A percentile compares a stretch with the other conserved stretches of the same genome.
These are phyloP conservation scores for Backusella westeae DNA, from an alignment of 192 early-diverging fungal genomes.

Conservation along the genomic window DNA sequence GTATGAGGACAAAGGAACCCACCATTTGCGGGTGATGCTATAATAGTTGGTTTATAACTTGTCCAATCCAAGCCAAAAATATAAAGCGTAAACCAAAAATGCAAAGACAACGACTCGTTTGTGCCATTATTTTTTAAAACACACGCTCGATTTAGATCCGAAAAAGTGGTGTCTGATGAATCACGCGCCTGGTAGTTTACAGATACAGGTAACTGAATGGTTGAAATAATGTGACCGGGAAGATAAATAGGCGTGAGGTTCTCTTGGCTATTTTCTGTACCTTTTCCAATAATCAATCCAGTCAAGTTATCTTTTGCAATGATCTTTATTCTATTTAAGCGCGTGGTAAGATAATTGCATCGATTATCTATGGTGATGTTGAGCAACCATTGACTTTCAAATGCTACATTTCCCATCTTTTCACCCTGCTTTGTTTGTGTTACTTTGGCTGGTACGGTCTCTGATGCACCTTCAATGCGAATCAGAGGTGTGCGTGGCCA, in stretches of 20 bases:
- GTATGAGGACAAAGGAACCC: conserved; percentile 29
- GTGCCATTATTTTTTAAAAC: not conserved
- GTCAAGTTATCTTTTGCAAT: conserved; percentile 24
- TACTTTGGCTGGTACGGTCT: conserved; percentile 1
- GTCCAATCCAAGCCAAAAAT: conserved; percentile 23
- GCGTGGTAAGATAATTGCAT: conserved; percentile 23
- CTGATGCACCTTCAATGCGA: conserved; percentile 16
- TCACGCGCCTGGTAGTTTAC: conserved; percentile 23
- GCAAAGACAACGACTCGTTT: conserved; percentile 16
- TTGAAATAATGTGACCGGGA: conserved; percentile 10
- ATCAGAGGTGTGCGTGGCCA: conserved; percentile 26
- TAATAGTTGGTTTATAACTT: conserved; percentile 21
- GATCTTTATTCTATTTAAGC: conserved; percentile 11
- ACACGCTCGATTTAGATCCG: conserved; percentile 25
- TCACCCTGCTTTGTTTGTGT: conserved; percentile 12
- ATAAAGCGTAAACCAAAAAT: conserved; percentile 25
- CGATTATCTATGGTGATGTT: conserved; percentile 27
- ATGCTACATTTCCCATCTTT: conserved; percentile 15
- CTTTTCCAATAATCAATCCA: conserved; percentile 22
- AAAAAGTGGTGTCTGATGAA: conserved; percentile 27
- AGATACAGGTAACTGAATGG: conserved; percentile 13
- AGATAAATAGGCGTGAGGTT: not conserved
- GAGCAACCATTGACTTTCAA: conserved; percentile 22
- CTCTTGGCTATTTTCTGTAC: not conserved
- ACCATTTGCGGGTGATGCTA: conserved; percentile 20